Percentiles rank a stretch among this genome's conserved stretches.
These are phyloP conservation scores for Myxozyma nipponensis DNA, from an alignment of 805 yeast species.

Conservation along the genomic window DNA sequence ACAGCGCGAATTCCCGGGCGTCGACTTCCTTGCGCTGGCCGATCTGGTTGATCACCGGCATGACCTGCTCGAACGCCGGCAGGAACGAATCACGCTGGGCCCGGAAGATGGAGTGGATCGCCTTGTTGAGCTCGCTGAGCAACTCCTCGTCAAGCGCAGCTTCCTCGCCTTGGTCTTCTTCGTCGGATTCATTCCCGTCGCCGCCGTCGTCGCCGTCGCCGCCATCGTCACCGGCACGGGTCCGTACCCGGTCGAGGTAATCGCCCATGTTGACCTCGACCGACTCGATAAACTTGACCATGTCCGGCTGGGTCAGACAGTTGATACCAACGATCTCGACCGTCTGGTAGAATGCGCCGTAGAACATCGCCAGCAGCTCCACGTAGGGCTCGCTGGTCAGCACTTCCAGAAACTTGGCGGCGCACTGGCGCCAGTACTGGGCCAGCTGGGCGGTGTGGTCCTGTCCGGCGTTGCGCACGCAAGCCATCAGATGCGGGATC, in stretches of 20 bases:
- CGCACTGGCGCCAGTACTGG: conserved; percentile 67
- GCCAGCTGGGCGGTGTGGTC: conserved; percentile 53
- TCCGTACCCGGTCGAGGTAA: conserved; percentile 63
- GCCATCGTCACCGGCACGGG: conserved; percentile 45
- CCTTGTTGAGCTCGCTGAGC: conserved; percentile 77
- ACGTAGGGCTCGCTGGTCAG: conserved; percentile 76
- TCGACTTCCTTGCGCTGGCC: conserved; percentile 65
- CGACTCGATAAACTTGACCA: conserved; percentile 55
- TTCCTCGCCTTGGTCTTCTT: conserved; percentile 74
- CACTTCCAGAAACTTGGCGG: conserved; percentile 62
- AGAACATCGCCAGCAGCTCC: conserved; percentile 75
- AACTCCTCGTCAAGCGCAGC: conserved; percentile 87
- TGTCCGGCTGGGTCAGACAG: conserved; percentile 47
- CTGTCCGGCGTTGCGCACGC: conserved; percentile 40
- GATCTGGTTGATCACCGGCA: conserved; percentile 60
- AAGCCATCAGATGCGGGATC: conserved; percentile 69
- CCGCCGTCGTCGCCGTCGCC: conserved; percentile 34
- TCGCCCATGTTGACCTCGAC: conserved; percentile 61
- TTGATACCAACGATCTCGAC: conserved; percentile 64
- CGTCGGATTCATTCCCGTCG: conserved; percentile 86
- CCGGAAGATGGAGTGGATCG: conserved; percentile 66
- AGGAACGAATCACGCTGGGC: conserved; percentile 55
- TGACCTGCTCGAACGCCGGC: conserved; percentile 58
- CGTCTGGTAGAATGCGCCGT: conserved; percentile 64
- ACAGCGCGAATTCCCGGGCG: conserved; percentile 70